Conservation (phyloP, 2,329 filamentous ascomycete genomes). For the Penicillium brevicompactum region DNA sequence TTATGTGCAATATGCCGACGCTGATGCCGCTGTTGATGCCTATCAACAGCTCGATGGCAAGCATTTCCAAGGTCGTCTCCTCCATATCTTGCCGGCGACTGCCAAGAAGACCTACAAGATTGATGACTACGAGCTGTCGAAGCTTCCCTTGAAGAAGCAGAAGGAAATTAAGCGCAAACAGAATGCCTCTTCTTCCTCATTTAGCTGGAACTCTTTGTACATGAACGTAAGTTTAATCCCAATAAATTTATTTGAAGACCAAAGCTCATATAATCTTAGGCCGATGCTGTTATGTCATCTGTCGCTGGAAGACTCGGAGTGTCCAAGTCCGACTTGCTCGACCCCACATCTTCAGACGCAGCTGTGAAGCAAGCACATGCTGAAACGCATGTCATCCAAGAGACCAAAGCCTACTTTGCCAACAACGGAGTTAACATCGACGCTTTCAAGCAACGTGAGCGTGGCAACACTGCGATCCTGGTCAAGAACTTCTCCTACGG, state of each 20-base stretch:
- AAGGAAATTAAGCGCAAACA: constrained; percentile 83
- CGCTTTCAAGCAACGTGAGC: constrained; percentile 80
- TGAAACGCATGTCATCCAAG: constrained; percentile 93
- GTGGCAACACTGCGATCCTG: constrained; percentile 83
- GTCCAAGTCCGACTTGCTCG: constrained; percentile 85
- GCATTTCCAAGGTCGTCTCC: constrained; percentile 86
- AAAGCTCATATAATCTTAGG: constrained; percentile 36
- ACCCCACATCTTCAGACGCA: constrained; percentile 93
- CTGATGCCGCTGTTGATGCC: constrained; percentile 74
- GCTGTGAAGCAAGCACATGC: constrained; percentile 96
- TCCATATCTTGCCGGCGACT: constrained; percentile 85
- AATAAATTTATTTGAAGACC: neutral
- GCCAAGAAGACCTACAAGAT: constrained; percentile 79
- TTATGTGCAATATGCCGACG: constrained; percentile 75
- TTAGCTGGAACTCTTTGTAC: constrained; percentile 99
- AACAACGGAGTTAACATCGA: constrained; percentile 88
- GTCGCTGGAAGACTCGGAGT: constrained; percentile 84
- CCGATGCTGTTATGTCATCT: constrained; percentile 87
- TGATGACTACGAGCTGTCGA: constrained; percentile 86
- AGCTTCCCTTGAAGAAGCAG: constrained; percentile 92
- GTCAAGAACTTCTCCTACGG: constrained; percentile 94
- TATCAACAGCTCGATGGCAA: constrained; percentile 78
- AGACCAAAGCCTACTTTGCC: constrained; percentile 89
- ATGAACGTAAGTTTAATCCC: constrained; percentile 70
- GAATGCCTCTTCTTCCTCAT: constrained; percentile 74